Base-by-base conservation (phyloP, 805 yeast species). In the Kodamaea kaohsiungensis region DNA sequence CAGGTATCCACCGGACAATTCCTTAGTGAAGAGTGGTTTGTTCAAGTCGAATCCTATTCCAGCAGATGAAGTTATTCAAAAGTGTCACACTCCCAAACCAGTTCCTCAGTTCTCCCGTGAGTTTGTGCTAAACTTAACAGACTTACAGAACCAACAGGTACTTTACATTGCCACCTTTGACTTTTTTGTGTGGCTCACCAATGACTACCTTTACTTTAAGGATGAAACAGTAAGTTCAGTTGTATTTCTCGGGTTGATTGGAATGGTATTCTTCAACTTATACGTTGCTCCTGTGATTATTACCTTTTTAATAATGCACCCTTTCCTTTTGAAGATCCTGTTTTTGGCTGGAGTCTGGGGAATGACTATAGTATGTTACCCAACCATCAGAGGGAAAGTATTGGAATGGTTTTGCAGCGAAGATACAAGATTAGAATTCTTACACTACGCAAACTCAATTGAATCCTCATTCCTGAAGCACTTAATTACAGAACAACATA, bases 91-190 rank as follows among this genome's bases (percentile, higher is more conserved):
- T 2, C 89, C 91, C 2, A 82, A 81, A 56, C 95, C 96, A 0
- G 88, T 86, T 7, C 88, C 92, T 3, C 91, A 90, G 66, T 76
- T 88, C 49, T 85, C 92, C 33, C 76, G 88, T 53, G 96, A 91
- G 65, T 91, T 90, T 64, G 69, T 87, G 17, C 65, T 90, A 53
- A 91, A 91, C 65, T 73, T 89, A 61, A 89, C 96, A 1, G 97
- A 91, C 71, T 73, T 90, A 55, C 97, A 91, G 64, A 91, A 91
- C 65, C 87, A 85, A 63, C 86, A 88, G 89, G 64, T 85, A 30
- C 63, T 85, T 12, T 89, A 86, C 65, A 85, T 87, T 8, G 66
- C 72, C 10, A 69, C 76, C 0, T 90, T 85, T 78, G 93, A 91
- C 68, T 76, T 77, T 18, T 49, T 83, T 3, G 72, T 77, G 17